Evolutionary conservation across 1,284 basidiomycete species (phyloP).

Genomic region (Cryptococcus sp.): DNA sequence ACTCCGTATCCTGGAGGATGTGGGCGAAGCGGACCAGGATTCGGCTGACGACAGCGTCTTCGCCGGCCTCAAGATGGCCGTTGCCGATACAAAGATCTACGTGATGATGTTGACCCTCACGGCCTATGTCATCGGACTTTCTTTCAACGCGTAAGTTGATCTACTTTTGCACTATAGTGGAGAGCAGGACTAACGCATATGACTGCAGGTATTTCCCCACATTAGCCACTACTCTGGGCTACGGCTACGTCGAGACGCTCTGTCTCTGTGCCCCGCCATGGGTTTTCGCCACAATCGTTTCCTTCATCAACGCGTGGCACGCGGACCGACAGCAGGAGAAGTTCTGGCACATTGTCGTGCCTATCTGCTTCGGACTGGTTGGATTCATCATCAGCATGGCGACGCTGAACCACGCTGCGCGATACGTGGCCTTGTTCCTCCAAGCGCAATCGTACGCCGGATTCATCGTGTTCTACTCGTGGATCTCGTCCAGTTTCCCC

Average conservation of each 20-base stretch:
- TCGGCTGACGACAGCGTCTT: constrained; percentile 38
- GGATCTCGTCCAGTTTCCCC: constrained; percentile 49
- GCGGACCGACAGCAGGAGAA: constrained; percentile 60
- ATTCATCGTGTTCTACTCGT: constrained; percentile 44
- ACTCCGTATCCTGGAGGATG: constrained; percentile 70
- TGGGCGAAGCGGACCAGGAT: constrained; percentile 62
- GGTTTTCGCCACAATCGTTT: constrained; percentile 64
- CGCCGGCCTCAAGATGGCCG: constrained; percentile 61
- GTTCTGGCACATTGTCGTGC: constrained; percentile 65
- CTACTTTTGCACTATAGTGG: constrained; percentile 65
- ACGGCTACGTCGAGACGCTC: constrained; percentile 62
- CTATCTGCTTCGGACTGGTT: constrained; percentile 39
- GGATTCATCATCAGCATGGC: constrained; percentile 48
- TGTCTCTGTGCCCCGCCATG: constrained; percentile 72
- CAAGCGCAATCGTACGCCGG: constrained; percentile 47
- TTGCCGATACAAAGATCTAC: constrained; percentile 65
- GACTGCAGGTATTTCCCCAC: constrained; percentile 65
- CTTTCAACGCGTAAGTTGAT: constrained; percentile 62
- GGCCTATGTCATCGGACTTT: constrained; percentile 61
- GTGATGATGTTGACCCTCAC: constrained; percentile 63
- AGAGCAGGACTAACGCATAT: constrained; percentile 55
- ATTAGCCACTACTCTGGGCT: constrained; percentile 57
- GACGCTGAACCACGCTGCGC: constrained; percentile 41
- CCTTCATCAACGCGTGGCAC: constrained; percentile 65
- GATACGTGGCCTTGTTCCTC: constrained; percentile 52